phyloP scores from a whole-genome alignment of 2,329 filamentous ascomycete genomes.

The Curvularia spicifera region DNA sequence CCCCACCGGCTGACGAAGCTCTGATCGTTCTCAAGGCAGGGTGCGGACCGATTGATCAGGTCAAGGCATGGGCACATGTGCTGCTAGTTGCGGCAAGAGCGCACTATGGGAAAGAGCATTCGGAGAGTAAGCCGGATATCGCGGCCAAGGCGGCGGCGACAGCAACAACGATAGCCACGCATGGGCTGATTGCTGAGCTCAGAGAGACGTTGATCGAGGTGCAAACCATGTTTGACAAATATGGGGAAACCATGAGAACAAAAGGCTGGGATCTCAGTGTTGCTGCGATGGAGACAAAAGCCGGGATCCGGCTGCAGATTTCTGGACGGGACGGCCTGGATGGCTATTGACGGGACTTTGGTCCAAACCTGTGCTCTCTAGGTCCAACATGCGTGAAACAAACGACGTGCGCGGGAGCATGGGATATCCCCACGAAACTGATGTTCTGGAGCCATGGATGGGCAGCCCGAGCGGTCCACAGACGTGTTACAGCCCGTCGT shows the following conservation, averaged over 20 bases:
- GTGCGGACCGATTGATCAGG: slow-evolving; percentile 57
- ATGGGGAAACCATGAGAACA: slow-evolving; percentile 51
- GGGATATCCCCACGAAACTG: slow-evolving; percentile 2
- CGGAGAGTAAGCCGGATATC: slow-evolving; percentile 23
- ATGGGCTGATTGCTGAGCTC: slow-evolving; percentile 52
- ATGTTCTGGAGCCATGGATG: slow-evolving; percentile 3
- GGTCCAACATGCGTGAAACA: slow-evolving; percentile 12
- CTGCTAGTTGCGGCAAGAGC: slow-evolving; percentile 54
- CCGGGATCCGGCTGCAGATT: slow-evolving; percentile 52
- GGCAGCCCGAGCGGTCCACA: slow-evolving; percentile 12
- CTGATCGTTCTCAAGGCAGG: slow-evolving; percentile 70
- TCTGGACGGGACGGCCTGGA: slow-evolving; percentile 1
- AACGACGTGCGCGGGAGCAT: slow-evolving; percentile 6
- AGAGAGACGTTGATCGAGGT: slow-evolving; percentile 49
- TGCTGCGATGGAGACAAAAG: slow-evolving; percentile 69
- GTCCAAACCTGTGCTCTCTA: neutral
- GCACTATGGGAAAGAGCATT: slow-evolving; percentile 5
- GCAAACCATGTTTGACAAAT: slow-evolving; percentile 54
- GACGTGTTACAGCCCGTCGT: slow-evolving; percentile 11
- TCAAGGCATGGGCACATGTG: slow-evolving; percentile 69
- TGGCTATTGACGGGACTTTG: neutral
- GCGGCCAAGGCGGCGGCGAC: too few species aligned
- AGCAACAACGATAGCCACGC: slow-evolving; percentile 30
- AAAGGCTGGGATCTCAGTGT: slow-evolving; percentile 71
- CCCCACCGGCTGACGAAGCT: slow-evolving; percentile 44